Evolutionary conservation across 805 yeast species (phyloP), one percentile per base, ranked within the genome.

Genomic region (Starmerella floris): DNA sequence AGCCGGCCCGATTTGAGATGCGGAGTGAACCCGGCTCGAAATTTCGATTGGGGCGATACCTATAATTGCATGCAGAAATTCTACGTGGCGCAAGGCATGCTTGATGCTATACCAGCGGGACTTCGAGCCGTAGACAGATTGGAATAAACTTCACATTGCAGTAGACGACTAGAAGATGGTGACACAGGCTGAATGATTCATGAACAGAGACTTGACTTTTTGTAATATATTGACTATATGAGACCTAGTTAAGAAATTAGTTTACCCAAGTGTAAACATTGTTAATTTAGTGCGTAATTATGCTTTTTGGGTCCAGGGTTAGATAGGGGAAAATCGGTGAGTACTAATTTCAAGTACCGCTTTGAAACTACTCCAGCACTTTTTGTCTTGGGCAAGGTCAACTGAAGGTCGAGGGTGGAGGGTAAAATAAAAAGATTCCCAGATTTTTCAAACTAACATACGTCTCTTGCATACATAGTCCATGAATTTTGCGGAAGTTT

Each of bases 11-110:
- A 25, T 6, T 17, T 42, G 16, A 22, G 43, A 11, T 45, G 49
- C 17, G 49, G 46, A 13, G 42, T 41, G 17, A 45, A 45, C 23
- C 49, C 49, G 11, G 43, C 30, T 11, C 42, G 49, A 2, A 45
- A 45, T 21, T 45, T 45, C 39, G 41, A 38, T 22, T 45, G 49
- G 49, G 37, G 37, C 13, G 49, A 45, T 22, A 11, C 21, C 27
- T 42, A 41, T 23, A 45, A 42, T 20, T 45, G 49, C 17, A 35
- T 45, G 9, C 41, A 42, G 23, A 17, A 41, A n/a, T 45, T 30
- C 30, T 45, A 45, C 23, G 34, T 27, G 4, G 49, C 49, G 4
- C 41, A 45, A 27, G 37, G 33, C 4, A 33, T 34, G 40, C 17
- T 17, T 8, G 45, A 44, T 22, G 40, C 37, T 2, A 21, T 44